phyloP scores from a whole-genome alignment of 2,329 filamentous ascomycete genomes.

The Ophiostoma pallidulum region DNA sequence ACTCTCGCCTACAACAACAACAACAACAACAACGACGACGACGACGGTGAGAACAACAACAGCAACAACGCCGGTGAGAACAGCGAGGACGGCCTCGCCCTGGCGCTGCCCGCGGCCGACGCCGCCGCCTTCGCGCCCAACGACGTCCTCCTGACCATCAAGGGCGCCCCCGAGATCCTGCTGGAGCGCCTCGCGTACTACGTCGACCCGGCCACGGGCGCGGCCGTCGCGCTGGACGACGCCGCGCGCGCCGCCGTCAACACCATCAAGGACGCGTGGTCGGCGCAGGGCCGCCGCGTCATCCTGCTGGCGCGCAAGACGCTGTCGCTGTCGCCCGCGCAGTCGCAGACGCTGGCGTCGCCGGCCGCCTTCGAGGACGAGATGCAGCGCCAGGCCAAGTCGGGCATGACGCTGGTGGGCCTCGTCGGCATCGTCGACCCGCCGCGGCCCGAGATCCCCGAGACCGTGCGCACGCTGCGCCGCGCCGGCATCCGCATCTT shows the following conservation, averaged over 20 bases:
- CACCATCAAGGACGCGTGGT: slow-evolving; percentile 57
- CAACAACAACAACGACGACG: too few species aligned
- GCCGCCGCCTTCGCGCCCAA: slow-evolving; percentile 26
- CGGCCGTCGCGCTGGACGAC: slow-evolving; percentile 38
- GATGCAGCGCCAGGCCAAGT: slow-evolving; percentile 42
- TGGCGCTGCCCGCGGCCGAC: slow-evolving; percentile 30
- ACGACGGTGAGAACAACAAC: too few species aligned
- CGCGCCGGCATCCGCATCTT: slow-evolving; percentile 65
- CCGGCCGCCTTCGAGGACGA: slow-evolving; percentile 47
- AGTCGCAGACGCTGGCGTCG: slow-evolving; percentile 31
- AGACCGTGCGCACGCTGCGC: slow-evolving; percentile 55
- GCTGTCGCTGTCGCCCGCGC: slow-evolving; percentile 31
- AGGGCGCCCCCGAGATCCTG: slow-evolving; percentile 68
- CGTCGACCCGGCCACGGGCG: slow-evolving; percentile 43
- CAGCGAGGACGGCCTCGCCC: slow-evolving; percentile 26
- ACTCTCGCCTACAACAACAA: slow-evolving; percentile 28
- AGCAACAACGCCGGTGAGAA: background rate
- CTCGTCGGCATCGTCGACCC: slow-evolving; percentile 73
- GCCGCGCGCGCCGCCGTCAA: slow-evolving; percentile 40
- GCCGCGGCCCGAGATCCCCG: slow-evolving; percentile 61
- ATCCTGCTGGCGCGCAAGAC: slow-evolving; percentile 56
- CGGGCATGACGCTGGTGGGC: slow-evolving; percentile 59
- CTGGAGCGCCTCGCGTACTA: slow-evolving; percentile 53
- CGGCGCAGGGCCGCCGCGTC: slow-evolving; percentile 57
- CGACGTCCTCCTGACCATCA: slow-evolving; percentile 56